A percentile compares a stretch with the other conserved stretches of the same genome.
These are phyloP conservation scores for Aspergillus carlsbadensis DNA, from an alignment of 495 filamentous ascomycete genomes.

Conservation along the genomic window DNA sequence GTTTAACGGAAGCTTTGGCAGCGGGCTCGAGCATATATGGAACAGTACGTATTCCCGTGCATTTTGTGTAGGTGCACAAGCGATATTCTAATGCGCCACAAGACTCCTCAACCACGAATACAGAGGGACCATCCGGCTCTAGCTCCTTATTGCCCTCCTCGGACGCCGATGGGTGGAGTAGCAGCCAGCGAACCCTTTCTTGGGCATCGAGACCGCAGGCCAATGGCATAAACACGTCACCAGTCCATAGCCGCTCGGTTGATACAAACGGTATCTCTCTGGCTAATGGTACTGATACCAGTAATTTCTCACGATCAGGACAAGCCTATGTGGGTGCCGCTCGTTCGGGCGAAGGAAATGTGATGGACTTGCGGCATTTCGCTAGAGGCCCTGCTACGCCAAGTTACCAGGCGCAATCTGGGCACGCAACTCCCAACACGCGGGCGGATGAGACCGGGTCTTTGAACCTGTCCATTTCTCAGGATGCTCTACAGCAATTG, in stretches of 20 bases:
- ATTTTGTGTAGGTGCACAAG: background rate
- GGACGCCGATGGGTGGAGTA: slow-evolving; percentile 58
- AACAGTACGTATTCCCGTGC: slow-evolving; percentile 28
- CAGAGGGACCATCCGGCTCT: slow-evolving; percentile 61
- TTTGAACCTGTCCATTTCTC: slow-evolving; percentile 29
- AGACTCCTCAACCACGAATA: slow-evolving; percentile 34
- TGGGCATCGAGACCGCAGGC: slow-evolving; percentile 55
- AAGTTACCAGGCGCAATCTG: slow-evolving; percentile 32
- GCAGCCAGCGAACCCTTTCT: slow-evolving; percentile 40
- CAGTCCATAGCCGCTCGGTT: slow-evolving; percentile 44
- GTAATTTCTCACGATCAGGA: slow-evolving; percentile 42
- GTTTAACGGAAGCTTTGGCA: slow-evolving; percentile 39
- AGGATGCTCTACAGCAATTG: slow-evolving; percentile 31
- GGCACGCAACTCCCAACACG: slow-evolving; percentile 23
- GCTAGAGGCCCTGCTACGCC: slow-evolving; percentile 32
- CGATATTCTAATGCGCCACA: background rate
- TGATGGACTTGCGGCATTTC: slow-evolving; percentile 32
- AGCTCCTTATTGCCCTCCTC: slow-evolving; percentile 64
- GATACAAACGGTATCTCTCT: slow-evolving; percentile 40
- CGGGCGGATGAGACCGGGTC: slow-evolving; percentile 31
- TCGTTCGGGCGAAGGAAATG: slow-evolving; percentile 33
- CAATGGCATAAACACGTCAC: slow-evolving; percentile 46
- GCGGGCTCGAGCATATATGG: slow-evolving; percentile 52
- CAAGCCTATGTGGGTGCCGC: slow-evolving; percentile 39
- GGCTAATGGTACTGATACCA: slow-evolving; percentile 37